Percentiles rank a stretch among this genome's conserved stretches.
Evolutionary conservation across 352 stramenopile genomes (phyloP).

Genomic region (Globisporangium alternatum): DNA sequence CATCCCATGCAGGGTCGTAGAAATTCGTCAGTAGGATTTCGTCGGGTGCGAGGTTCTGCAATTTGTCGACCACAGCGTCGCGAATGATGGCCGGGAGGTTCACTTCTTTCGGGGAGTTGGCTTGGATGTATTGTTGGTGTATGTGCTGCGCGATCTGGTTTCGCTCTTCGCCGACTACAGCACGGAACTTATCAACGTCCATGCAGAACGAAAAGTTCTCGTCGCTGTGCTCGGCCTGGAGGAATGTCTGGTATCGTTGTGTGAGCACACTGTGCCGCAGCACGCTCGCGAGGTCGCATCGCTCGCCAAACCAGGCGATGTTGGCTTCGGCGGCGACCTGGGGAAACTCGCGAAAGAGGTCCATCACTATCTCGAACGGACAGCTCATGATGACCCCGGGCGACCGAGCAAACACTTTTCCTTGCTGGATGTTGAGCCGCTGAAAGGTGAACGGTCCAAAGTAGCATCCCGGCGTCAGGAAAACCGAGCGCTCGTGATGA

Average conservation of each 20-base stretch:
- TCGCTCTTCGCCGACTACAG: conserved; percentile 23
- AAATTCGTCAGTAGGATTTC: conserved; percentile 36
- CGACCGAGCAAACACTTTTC: conserved; percentile 50
- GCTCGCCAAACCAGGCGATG: conserved; percentile 73
- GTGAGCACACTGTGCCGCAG: conserved; percentile 56
- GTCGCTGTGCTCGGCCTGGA: conserved; percentile 71
- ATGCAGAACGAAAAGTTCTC: conserved; percentile 80
- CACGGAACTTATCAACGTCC: conserved; percentile 58
- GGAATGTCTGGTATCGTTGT: conserved; percentile 60
- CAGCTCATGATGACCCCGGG: conserved; percentile 58
- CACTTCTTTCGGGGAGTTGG: conserved; percentile 59
- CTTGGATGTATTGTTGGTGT: conserved; percentile 53
- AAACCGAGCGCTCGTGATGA: conserved; percentile 43
- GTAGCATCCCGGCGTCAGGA: conserved; percentile 70
- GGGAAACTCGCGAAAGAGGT: conserved; percentile 59
- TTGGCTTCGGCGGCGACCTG: conserved; percentile 59
- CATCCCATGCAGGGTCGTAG: conserved; percentile 56
- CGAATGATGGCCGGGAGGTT: conserved; percentile 66
- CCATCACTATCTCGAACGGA: conserved; percentile 32
- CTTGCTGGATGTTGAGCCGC: conserved; percentile 43
- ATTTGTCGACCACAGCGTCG: conserved; percentile 34
- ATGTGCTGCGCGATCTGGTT: conserved; percentile 39
- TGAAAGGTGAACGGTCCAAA: conserved; percentile 74
- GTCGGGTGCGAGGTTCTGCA: conserved; percentile 23
- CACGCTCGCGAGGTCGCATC: conserved; percentile 60